Percentiles rank a stretch among this genome's conserved stretches.
These are phyloP conservation scores for Botryosphaeria agaves DNA, from an alignment of 2,329 filamentous ascomycete species.

Conservation along the genomic window DNA sequence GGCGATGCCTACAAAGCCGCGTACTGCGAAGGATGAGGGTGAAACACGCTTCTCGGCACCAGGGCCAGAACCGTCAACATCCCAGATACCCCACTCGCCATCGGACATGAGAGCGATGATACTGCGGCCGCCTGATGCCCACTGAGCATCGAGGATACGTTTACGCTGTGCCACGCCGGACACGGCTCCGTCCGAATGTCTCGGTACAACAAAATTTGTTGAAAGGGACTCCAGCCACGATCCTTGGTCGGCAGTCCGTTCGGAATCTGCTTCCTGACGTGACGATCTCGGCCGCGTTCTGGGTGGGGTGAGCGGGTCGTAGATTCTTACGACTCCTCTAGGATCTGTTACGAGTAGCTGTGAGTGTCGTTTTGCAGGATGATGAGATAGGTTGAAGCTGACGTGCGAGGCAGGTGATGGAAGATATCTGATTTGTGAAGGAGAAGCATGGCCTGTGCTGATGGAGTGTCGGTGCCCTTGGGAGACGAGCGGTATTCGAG, in stretches of 20 bases:
- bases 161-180: constrained; percentile 23
- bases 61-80: constrained; percentile 19
- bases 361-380: constrained; percentile 34
- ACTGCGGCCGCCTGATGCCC: constrained; percentile 26
- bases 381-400: constrained; percentile 35
- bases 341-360: constrained; percentile 37
- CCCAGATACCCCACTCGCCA: constrained; percentile 37
- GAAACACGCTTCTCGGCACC: constrained; percentile 9
- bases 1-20: constrained; percentile 14
- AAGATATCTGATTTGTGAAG: constrained; percentile 30
- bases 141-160: constrained; percentile 29
- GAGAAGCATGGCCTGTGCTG: constrained; percentile 20
- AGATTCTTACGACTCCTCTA: constrained; percentile 38
- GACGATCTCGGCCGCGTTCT: constrained; percentile 8
- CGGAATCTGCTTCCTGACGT: constrained; percentile 1
- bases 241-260: constrained; percentile 4
- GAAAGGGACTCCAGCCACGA: constrained; percentile 16
- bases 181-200: constrained; percentile 9
- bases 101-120: constrained; percentile 30
- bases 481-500: constrained; percentile 17
- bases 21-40: constrained; percentile 15
- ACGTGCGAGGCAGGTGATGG: constrained; percentile 32
- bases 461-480: constrained; percentile 13
- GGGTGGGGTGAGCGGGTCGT: constrained; percentile 30
- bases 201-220: constrained; percentile 15